Conservation (phyloP, 176 grass and related monocot species). For the Urochloa ruziziensis region DNA sequence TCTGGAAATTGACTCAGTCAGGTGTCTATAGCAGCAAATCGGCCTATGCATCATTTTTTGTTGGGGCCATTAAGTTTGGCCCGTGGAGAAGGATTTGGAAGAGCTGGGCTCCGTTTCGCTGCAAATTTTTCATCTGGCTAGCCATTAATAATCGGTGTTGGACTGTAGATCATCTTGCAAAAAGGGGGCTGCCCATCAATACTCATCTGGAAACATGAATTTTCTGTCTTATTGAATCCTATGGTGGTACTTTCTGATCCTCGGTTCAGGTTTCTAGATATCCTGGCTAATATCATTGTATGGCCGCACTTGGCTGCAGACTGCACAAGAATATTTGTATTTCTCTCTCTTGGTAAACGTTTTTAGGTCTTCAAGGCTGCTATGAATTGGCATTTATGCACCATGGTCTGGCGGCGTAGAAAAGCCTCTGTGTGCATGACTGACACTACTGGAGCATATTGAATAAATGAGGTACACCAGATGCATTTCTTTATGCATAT, state of each 20-base stretch:
- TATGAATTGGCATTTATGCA: neutral
- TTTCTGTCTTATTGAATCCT: neutral
- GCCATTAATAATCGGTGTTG: too few species aligned
- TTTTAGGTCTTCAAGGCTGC: neutral
- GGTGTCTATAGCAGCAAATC: too few species aligned
- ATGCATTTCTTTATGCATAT: slow-evolving; percentile 4
- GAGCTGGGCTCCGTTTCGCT: too few species aligned
- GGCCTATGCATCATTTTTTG: too few species aligned
- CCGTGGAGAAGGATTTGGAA: too few species aligned
- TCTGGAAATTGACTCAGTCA: too few species aligned
- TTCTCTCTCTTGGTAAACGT: neutral
- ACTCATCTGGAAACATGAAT: neutral
- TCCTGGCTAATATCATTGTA: neutral
- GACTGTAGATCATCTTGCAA: too few species aligned
- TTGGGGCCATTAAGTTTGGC: too few species aligned
- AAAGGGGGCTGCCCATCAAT: too few species aligned
- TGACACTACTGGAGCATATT: neutral
- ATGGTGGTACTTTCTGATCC: neutral
- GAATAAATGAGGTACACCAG: slow-evolving; percentile 11
- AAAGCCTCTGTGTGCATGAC: neutral
- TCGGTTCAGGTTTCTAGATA: neutral
- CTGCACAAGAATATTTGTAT: neutral
- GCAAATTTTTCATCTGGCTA: too few species aligned
- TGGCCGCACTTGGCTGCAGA: neutral
- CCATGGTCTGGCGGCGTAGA: neutral